These are phyloP conservation scores for Yamadazyma taylorii DNA, from an alignment of 1,139 yeast species.

Conservation along the genomic window DNA sequence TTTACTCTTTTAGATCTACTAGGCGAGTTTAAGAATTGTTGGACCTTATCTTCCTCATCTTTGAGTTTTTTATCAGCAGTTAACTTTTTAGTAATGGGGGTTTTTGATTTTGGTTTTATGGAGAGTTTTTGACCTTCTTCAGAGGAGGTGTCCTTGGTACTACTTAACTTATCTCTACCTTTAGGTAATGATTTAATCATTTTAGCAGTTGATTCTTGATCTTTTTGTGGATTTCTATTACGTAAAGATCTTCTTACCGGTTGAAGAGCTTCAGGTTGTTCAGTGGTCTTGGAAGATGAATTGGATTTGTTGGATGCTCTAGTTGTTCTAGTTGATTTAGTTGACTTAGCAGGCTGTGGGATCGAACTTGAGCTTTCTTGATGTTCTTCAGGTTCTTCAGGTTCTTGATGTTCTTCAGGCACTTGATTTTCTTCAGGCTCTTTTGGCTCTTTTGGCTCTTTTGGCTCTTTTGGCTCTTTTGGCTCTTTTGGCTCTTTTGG, in stretches of 20 bases:
- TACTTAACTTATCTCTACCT: not conserved
- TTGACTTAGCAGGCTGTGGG: no score
- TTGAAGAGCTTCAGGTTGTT: not conserved
- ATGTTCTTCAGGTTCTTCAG: not conserved
- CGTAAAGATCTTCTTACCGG: slow-evolving; percentile 3
- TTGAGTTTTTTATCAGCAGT: not conserved
- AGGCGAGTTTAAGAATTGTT: slow-evolving; percentile 11
- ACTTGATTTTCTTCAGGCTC: not conserved
- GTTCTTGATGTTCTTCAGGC: not conserved
- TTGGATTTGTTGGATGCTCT: no score
- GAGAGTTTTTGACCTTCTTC: no score
- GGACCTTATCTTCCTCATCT: slow-evolving; percentile 1
- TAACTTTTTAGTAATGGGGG: no score
- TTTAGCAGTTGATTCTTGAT: not conserved
- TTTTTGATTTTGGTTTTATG: no score
- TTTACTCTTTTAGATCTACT: slow-evolving; percentile 17
- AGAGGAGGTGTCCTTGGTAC: not conserved
- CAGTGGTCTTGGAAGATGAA: not conserved
- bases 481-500: not conserved
- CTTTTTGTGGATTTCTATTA: not conserved
- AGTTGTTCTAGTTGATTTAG: no score
- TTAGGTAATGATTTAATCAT: not conserved
- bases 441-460: not conserved
- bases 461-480: not conserved
- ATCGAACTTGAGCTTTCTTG: no score